Evolutionary conservation across 768 basidiomycete species (phyloP).

Genomic region (Leucogyrophana mollusca): DNA sequence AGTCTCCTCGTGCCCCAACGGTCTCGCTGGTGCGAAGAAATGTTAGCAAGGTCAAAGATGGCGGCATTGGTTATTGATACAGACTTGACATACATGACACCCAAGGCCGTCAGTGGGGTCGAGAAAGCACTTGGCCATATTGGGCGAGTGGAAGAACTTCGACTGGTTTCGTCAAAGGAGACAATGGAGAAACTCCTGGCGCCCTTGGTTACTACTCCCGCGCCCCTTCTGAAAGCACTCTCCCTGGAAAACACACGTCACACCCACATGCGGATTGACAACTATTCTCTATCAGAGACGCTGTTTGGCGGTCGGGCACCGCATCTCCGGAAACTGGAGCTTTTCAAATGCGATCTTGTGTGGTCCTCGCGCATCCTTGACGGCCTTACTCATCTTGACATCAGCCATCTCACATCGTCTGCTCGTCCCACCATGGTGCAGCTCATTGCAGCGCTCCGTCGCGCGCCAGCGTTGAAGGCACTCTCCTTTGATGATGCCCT

Average conservation of each 20-base stretch:
- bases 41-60: background rate
- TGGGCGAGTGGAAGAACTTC: constrained; percentile 33
- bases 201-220: constrained; percentile 15
- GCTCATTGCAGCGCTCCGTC: constrained; percentile 31
- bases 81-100: constrained; percentile 13
- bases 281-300: constrained; percentile 8
- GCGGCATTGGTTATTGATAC: constrained; percentile 4
- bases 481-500: constrained; percentile 37
- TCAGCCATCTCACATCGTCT: constrained; percentile 25
- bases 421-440: constrained; percentile 30
- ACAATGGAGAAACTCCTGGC: constrained; percentile 20
- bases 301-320: constrained; percentile 33
- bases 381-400: constrained; percentile 36
- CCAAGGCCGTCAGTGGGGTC: constrained; percentile 19
- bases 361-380: constrained; percentile 36
- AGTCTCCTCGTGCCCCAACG: background rate
- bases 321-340: constrained; percentile 33
- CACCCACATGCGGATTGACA: no score
- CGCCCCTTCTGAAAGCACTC: constrained; percentile 34
- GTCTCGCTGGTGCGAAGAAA: background rate
- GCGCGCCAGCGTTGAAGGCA: constrained; percentile 31
- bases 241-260: constrained; percentile 6
- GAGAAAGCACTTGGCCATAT: constrained; percentile 30
- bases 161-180: constrained; percentile 16
- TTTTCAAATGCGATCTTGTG: constrained; percentile 32